Evolutionary conservation across 2,329 filamentous ascomycete species (phyloP), one percentile per base, ranked within the genome.

Genomic region (Xylaria sp.): DNA sequence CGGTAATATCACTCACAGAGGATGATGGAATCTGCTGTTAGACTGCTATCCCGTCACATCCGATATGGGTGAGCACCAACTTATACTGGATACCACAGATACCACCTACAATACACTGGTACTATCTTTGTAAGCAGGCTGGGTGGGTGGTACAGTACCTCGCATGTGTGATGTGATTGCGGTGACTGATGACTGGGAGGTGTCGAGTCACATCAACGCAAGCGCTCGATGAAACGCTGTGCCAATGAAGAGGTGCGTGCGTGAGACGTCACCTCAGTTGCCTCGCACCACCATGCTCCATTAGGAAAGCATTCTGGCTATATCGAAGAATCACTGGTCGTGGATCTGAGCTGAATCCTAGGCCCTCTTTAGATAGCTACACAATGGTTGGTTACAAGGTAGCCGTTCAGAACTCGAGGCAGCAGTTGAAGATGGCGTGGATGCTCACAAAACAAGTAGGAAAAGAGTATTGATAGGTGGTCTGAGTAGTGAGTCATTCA

Each of bases 221-320:
- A 77, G 75, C 75, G 75, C 75, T 71, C 72, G 60, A 73, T 76
- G 75, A 55, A 66, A 77, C 74, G 67, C 74, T 72, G 60, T 23
- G 54, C 25, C 50, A 47, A 42, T 59, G 65, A 69, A 69, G 12
- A 42, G 25, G 51, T 62, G 51, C 16, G 47, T 37, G 66, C 70
- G 71, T 73, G 74, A 72, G 71, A 74, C 57, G 68, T 68, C 70
- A 73, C 51, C 66, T 67, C 67, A 68, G 44, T 23, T 57, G 47
- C 47, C 51, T 51, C 25, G 40, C 51, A 42, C 57, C 32, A 27
- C 64, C 61, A 62, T 60, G 55, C 63, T 60, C 63, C 44, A 61
- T 68, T 67, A 8, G 32, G 47, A 44, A 61, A 27, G 32, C 47
- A 35, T 18, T 60, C 50, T 58, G 55, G 57, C 55, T 58, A 57